These are phyloP conservation scores for Vitis hybrid DNA, from an alignment of 177 flowering plant species.

Conservation along the genomic window DNA sequence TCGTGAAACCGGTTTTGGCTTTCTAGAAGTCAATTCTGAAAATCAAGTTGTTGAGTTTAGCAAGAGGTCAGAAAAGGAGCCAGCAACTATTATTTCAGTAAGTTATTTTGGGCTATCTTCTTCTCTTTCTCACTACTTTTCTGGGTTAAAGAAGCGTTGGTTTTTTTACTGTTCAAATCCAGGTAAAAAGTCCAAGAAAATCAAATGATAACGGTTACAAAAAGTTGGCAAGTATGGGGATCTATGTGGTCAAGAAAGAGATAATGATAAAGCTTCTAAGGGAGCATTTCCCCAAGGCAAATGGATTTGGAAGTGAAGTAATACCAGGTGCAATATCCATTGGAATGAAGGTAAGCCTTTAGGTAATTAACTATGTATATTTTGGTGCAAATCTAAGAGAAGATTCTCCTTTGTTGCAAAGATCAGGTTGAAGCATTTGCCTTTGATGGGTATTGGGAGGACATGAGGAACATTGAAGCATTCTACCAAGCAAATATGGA, in stretches of 20 bases:
- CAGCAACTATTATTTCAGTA: slow-evolving; percentile 21
- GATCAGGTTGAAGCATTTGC: slow-evolving; percentile 57
- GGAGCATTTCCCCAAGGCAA: slow-evolving; percentile 56
- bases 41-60: slow-evolving; percentile 43
- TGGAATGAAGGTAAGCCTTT: slow-evolving; percentile 64
- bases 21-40: slow-evolving; percentile 36
- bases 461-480: slow-evolving; percentile 66
- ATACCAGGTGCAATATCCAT: slow-evolving; percentile 70
- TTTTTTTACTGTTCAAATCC: slow-evolving; percentile 9
- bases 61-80: slow-evolving; percentile 25
- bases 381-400: no score
- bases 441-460: slow-evolving; percentile 82
- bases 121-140: background rate
- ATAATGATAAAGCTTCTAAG: slow-evolving; percentile 57
- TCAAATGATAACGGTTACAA: slow-evolving; percentile 5
- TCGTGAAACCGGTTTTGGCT: slow-evolving; percentile 48
- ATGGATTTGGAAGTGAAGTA: slow-evolving; percentile 62
- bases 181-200: slow-evolving; percentile 27
- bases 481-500: slow-evolving; percentile 81
- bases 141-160: background rate
- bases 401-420: background rate
- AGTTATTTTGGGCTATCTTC: slow-evolving; percentile 10
- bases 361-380: background rate
- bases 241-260: slow-evolving; percentile 61
- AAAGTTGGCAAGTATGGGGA: slow-evolving; percentile 57